Evolutionary conservation across 371 early-diverging fungal species (phyloP).

Genomic region (Syncephalastrum contaminatum): DNA sequence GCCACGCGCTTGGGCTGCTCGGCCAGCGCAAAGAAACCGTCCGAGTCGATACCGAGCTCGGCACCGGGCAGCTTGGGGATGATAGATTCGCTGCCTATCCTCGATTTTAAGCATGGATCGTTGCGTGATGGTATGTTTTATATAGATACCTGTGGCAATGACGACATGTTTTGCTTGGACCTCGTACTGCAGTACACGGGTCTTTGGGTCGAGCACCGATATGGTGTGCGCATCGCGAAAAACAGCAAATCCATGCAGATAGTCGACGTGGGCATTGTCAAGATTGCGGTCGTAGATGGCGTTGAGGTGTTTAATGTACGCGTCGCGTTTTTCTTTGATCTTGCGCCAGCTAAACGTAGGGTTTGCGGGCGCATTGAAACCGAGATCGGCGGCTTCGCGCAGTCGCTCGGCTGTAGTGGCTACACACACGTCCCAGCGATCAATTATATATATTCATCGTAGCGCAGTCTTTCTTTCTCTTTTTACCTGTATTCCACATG

Average conservation of each 20-base stretch:
- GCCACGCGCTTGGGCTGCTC: slow-evolving; percentile 90
- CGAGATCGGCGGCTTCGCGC: slow-evolving; percentile 85
- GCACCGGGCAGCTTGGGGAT: slow-evolving; percentile 82
- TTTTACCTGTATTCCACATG: slow-evolving; percentile 88
- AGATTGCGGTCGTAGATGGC: slow-evolving; percentile 94
- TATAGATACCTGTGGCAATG: slow-evolving; percentile 75
- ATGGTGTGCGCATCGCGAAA: slow-evolving; percentile 78
- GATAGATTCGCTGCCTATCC: slow-evolving; percentile 67
- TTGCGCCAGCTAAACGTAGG: slow-evolving; percentile 67
- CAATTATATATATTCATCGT: too few species aligned
- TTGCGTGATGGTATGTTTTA: background rate
- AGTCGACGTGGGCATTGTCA: slow-evolving; percentile 81
- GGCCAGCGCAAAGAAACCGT: slow-evolving; percentile 96
- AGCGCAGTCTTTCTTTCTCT: background rate
- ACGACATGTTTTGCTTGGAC: slow-evolving; percentile 82
- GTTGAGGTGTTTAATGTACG: slow-evolving; percentile 94
- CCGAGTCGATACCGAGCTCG: slow-evolving; percentile 86
- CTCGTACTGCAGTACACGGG: slow-evolving; percentile 31
- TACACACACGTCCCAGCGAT: slow-evolving; percentile 14
- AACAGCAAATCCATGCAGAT: slow-evolving; percentile 81
- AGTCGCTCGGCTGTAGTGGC: slow-evolving; percentile 87
- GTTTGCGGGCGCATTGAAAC: slow-evolving; percentile 61
- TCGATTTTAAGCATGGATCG: too few species aligned
- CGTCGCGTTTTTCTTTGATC: slow-evolving; percentile 91
- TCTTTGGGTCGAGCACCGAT: slow-evolving; percentile 57